These are phyloP conservation scores for Fistulina hepatica DNA, from an alignment of 1,284 basidiomycete species.

Conservation along the genomic window DNA sequence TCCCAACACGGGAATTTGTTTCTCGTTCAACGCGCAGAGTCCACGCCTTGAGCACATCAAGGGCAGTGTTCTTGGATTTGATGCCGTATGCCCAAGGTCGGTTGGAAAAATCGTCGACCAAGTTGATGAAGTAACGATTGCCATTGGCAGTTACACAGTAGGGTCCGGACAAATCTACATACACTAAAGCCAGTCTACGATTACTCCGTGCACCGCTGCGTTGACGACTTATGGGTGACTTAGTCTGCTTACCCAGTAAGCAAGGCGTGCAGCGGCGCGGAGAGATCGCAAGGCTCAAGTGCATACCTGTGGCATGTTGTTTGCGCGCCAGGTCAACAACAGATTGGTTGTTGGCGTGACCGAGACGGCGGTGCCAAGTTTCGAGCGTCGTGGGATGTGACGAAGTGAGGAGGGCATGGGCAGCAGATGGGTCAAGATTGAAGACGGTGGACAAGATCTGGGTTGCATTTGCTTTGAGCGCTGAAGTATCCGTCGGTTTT, in stretches of 20 bases:
- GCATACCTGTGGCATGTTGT: slow-evolving; percentile 4
- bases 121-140: not conserved
- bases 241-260: not conserved
- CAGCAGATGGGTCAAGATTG: too few species aligned
- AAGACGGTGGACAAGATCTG: too few species aligned
- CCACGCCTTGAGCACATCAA: too few species aligned
- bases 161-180: not conserved
- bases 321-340: not conserved
- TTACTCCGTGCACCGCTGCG: not conserved
- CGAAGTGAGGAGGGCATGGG: too few species aligned
- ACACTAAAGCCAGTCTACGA: not conserved
- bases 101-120: not conserved
- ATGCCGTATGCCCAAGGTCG: not conserved
- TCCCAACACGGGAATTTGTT: not conserved
- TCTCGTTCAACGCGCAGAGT: not conserved
- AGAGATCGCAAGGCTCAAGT: too few species aligned
- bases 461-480: not conserved
- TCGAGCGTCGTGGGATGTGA: slow-evolving; percentile 1
- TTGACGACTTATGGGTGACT: not conserved
- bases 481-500: not conserved
- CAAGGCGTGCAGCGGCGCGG: not conserved
- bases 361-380: slow-evolving; percentile 6
- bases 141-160: not conserved
- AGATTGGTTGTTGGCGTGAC: slow-evolving; percentile 5
- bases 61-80: not conserved